Evolutionary conservation across 257 asterid species (phyloP), one percentile per base, ranked within the genome.

Genomic region (Plantago ovata): DNA sequence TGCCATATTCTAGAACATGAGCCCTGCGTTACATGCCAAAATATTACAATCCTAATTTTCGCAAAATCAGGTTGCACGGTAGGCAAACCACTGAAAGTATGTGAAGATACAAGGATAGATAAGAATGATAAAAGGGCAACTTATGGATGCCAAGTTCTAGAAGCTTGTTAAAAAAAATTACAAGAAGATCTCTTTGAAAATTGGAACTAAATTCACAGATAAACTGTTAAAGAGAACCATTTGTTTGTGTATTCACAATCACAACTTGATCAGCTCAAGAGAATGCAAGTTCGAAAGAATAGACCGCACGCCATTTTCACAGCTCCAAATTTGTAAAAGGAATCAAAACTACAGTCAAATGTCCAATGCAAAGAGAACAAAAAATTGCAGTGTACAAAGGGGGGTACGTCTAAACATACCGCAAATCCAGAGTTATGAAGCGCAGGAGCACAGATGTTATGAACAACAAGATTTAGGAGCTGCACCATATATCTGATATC

Each of bases 1-100:
- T 93, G 99, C 99, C 99, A 93, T 79, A 89, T 84, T 69, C 97
- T 84, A 67, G 99, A 93, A 67, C 94, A 84, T 15, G 98, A 93
- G 63, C 98, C 98, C 98, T 93, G 81, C 53, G 4, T 28, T 15
- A 74, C 59, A 68, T 38, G 58, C 14, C n/a, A 13, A 56, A 62
- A 58, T 39, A 65, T 63, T 28, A 69, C 59, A 74, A 43, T 18
- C 52, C 41, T 57, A 22, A 38, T 53, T 58, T 44, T 36, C 23
- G 12, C 28, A 47, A 9, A 51, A 36, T 13, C 45, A 19, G 49
- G 23, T 32, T 19, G 32, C 38, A 52, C 42, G 10, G 8, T 13
- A 48, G 51, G 47, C 15, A 42, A 28, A 28, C 60, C 58, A 38
- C 22, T 32, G 20, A 63, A 63, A 39, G 9, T 32, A 56, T 28